Conservation (phyloP, 1,139 yeast genomes). For the Torulaspora globosa region DNA sequence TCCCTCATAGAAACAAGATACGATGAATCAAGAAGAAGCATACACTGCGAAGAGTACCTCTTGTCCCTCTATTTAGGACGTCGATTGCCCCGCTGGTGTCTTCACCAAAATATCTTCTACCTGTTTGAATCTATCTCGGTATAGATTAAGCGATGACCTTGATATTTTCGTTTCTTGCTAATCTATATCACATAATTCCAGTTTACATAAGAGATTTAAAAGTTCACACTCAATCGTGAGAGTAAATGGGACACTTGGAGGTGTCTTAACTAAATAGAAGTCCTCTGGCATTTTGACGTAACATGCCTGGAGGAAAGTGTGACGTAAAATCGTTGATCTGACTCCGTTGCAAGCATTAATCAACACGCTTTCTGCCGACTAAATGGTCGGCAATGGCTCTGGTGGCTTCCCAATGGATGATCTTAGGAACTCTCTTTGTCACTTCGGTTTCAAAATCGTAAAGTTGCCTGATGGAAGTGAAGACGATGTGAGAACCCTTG, state of each 20-base stretch:
- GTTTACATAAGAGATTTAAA: constrained; percentile 13
- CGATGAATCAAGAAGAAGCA: no score
- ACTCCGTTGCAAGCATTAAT: constrained; percentile 8
- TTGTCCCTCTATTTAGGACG: no score
- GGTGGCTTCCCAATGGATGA: constrained; percentile 73
- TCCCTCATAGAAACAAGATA: no score
- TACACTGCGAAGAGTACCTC: no score
- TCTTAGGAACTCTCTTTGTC: constrained; percentile 79
- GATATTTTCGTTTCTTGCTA: constrained; percentile 6
- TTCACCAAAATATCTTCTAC: not conserved
- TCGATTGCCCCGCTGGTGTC: no score
- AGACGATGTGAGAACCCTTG: constrained; percentile 69
- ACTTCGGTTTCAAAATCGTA: constrained; percentile 85
- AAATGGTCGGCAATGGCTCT: constrained; percentile 79
- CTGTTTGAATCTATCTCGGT: not conserved
- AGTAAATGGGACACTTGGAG: constrained; percentile 5
- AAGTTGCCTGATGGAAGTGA: constrained; percentile 67
- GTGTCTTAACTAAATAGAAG: constrained; percentile 3
- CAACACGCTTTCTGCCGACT: constrained; percentile 61
- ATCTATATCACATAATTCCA: constrained; percentile 23
- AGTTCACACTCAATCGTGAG: constrained; percentile 7
- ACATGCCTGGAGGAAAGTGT: constrained; percentile 15
- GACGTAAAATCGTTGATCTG: constrained; percentile 6
- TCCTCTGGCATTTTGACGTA: constrained; percentile 17
- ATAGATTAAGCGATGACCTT: not conserved